Conservation (phyloP, 2,329 filamentous ascomycete species). For the Alternaria brassicae region DNA sequence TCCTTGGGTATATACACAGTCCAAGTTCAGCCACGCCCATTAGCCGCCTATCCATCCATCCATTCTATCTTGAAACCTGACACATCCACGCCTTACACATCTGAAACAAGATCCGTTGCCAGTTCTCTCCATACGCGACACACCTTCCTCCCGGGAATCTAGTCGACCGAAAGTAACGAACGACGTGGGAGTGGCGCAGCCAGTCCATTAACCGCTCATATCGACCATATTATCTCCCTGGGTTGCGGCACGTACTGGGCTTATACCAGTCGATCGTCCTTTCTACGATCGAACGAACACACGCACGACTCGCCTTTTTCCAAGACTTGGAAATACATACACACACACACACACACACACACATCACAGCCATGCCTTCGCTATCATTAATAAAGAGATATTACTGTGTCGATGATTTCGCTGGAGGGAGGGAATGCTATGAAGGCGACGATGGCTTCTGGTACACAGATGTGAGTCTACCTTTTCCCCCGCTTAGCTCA, state of each 20-base stretch:
- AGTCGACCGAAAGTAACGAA: conserved; percentile 19
- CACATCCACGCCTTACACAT: conserved; percentile 11
- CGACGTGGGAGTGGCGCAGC: conserved; percentile 14
- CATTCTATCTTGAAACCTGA: conserved; percentile 8
- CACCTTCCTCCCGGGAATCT: conserved; percentile 18
- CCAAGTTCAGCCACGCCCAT: neutral
- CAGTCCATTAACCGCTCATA: conserved; percentile 3
- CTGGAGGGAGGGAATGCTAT: conserved; percentile 39
- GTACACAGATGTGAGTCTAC: conserved; percentile 39
- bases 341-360: neutral
- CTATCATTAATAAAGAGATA: conserved; percentile 37
- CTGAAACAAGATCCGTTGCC: conserved; percentile 16
- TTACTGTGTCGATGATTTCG: conserved; percentile 35
- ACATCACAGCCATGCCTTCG: conserved; percentile 31
- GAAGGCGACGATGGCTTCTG: conserved; percentile 44
- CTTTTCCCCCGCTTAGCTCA: neutral
- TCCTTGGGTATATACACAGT: neutral
- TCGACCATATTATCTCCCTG: conserved; percentile 2
- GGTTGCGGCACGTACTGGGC: conserved; percentile 9
- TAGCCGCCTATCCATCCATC: neutral
- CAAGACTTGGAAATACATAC: neutral
- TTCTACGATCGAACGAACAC: neutral
- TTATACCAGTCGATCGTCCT: conserved; percentile 7
- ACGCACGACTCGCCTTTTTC: neutral
- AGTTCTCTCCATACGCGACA: conserved; percentile 26